Percentiles rank a stretch among this genome's conserved stretches.
These are phyloP conservation scores for Chrysoporthe puriensis DNA, from an alignment of 2,329 filamentous ascomycete species.

Conservation along the genomic window DNA sequence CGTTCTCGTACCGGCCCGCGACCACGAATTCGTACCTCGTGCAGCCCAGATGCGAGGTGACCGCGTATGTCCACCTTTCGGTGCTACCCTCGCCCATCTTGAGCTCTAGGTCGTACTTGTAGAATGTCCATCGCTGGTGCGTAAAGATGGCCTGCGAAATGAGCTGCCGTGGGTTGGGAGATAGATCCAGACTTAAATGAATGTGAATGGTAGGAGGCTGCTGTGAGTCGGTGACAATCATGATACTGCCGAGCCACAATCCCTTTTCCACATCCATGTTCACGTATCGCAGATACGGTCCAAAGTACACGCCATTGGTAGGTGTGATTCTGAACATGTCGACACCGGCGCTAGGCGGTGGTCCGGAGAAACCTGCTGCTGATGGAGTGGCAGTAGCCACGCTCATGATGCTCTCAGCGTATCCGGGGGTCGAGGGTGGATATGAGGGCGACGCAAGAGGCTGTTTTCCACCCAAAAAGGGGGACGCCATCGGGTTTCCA, in stretches of 20 bases:
- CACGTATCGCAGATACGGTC: slow-evolving; percentile 90
- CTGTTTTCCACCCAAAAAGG: slow-evolving; percentile 67
- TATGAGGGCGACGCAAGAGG: slow-evolving; percentile 81
- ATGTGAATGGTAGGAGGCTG: slow-evolving; percentile 96
- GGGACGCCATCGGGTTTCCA: slow-evolving; percentile 73
- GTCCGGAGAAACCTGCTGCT: slow-evolving; percentile 81
- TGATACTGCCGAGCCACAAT: slow-evolving; percentile 88
- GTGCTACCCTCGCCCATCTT: slow-evolving; percentile 84
- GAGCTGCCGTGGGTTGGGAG: slow-evolving; percentile 88
- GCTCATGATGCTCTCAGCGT: slow-evolving; percentile 84
- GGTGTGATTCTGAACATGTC: slow-evolving; percentile 93
- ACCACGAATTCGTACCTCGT: slow-evolving; percentile 98
- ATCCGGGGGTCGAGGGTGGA: slow-evolving; percentile 80
- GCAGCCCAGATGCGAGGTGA: slow-evolving; percentile 94
- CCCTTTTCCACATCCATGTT: slow-evolving; percentile 97
- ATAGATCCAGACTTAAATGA: slow-evolving; percentile 86
- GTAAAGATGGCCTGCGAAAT: slow-evolving; percentile 80
- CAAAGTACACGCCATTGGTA: slow-evolving; percentile 97
- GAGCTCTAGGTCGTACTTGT: slow-evolving; percentile 89
- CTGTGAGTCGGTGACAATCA: slow-evolving; percentile 87
- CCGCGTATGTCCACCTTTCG: slow-evolving; percentile 94
- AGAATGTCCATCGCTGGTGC: slow-evolving; percentile 94
- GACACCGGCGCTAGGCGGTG: slow-evolving; percentile 85
- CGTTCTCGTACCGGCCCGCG: slow-evolving; percentile 84
- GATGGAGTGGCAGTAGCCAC: slow-evolving; percentile 76